These are phyloP conservation scores for Microcos paniculata DNA, from an alignment of 345 rosid species.

Conservation along the genomic window DNA sequence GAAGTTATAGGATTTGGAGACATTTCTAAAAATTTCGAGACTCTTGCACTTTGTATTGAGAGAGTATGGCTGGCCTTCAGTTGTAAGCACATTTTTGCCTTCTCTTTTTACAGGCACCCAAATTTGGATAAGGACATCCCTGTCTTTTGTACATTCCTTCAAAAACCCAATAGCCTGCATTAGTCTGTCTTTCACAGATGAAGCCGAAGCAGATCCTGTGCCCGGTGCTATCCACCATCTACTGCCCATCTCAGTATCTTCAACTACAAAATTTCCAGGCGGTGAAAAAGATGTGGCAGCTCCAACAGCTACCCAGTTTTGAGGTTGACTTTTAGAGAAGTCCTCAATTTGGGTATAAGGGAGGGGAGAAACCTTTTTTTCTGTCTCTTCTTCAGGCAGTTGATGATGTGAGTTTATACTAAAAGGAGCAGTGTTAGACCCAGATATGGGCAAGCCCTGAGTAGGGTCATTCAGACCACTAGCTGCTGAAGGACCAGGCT, in stretches of 20 bases:
- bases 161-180: constrained; percentile 48
- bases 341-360: constrained; percentile 27
- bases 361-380: constrained; percentile 21
- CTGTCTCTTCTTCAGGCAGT: constrained; percentile 30
- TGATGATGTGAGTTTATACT: constrained; percentile 29
- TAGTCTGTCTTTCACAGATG: constrained; percentile 58
- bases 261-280: constrained; percentile 31
- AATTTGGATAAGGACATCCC: constrained; percentile 70
- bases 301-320: constrained; percentile 23
- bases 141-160: constrained; percentile 50
- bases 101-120: constrained; percentile 80
- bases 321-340: constrained; percentile 20
- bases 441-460: constrained; percentile 28
- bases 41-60: constrained; percentile 50
- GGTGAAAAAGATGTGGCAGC: constrained; percentile 31
- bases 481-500: constrained; percentile 34
- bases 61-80: constrained; percentile 68
- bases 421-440: constrained; percentile 21
- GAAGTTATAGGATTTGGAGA: constrained; percentile 66
- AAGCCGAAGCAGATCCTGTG: constrained; percentile 29
- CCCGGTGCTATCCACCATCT: constrained; percentile 73
- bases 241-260: constrained; percentile 47
- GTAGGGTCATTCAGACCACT: constrained; percentile 25
- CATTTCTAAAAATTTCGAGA: constrained; percentile 64
- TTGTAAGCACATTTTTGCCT: constrained; percentile 70